Evolutionary conservation across 2,329 filamentous ascomycete genomes (phyloP), one percentile per base, ranked within the genome.

Genomic region (Emericellopsis atlantica): DNA sequence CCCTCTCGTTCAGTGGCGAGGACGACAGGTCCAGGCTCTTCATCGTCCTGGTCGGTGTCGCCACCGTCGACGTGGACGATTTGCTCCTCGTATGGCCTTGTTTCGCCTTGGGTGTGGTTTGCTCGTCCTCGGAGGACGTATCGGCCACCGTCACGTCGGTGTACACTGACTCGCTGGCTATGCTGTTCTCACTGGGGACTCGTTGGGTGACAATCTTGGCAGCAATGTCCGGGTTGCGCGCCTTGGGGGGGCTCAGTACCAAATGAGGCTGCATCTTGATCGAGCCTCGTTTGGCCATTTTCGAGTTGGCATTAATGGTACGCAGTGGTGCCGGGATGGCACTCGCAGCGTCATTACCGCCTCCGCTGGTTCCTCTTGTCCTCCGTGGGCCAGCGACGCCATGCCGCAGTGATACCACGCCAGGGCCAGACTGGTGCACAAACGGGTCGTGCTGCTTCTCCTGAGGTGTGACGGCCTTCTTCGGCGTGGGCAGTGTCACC

Each of bases 1-100:
- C 57, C 4, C 52, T 46, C 39, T 61, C 59, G 36, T 54, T 54
- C 33, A 54, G 59, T 1, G 57, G 53, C 26, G 56, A 56, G 0
- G 57, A 57, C 6, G 53, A 50, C 24, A 51, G 41, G 7, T 49
- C 48, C n/a, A 23, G 18, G 14, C 21, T 42, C 14, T 31, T 15
- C 14, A 24, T 24, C 5, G 16, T 35, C 31, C 15, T 37, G 14
- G 32, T 33, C 14, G 37, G 18, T 5, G 32, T 39, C 8, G 31
- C 22, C 6, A 38, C 6, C 6, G 18, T 39, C 18, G 21, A 18
- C 2, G 15, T 29, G 9, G 36, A 39, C 16, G 40, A 41, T 7
- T 12, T 24, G n/a, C 26, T 32, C 6, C 16, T 29, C 18, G 10
- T 26, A 22, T 39, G 32, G 12, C 32, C 24, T 10, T 43, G n/a